A percentile compares a stretch with the other conserved stretches of the same genome.
Evolutionary conservation across 345 rosid species (phyloP).

Genomic region (Eucalyptus sp.): DNA sequence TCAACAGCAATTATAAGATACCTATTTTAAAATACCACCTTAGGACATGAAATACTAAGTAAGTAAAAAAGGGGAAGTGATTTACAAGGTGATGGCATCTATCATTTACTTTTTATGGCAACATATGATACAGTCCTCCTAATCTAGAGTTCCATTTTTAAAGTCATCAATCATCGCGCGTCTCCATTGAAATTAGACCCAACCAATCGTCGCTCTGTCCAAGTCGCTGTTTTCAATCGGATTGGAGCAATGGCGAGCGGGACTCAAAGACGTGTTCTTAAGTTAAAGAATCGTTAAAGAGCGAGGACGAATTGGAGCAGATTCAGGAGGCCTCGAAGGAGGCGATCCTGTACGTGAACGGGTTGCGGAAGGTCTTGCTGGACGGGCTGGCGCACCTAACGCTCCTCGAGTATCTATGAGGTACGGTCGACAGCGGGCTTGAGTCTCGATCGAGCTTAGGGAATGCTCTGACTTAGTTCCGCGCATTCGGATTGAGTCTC

Average conservation of each 20-base stretch:
- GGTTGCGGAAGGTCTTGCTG: slow-evolving; percentile 5
- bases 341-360: slow-evolving; percentile 68
- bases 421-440: no score
- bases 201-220: background rate
- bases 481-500: no score
- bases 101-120: background rate
- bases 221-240: background rate
- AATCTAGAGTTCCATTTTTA: background rate
- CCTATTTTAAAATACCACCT: no score
- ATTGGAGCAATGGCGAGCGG: background rate
- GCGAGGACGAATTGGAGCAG: slow-evolving; percentile 25
- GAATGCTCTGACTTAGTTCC: no score
- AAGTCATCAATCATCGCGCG: background rate
- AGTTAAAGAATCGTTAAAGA: slow-evolving; percentile 40
- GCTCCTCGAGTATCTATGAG: no score
- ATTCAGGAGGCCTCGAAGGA: slow-evolving; percentile 25
- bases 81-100: no score
- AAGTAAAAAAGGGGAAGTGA: no score
- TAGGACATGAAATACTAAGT: no score
- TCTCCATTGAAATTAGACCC: background rate
- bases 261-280: background rate
- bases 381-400: no score
- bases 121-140: background rate
- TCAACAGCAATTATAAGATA: no score
- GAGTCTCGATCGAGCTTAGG: no score